Evolutionary conservation across 345 rosid species (phyloP).

Genomic region (Boechera divaricarpa): DNA sequence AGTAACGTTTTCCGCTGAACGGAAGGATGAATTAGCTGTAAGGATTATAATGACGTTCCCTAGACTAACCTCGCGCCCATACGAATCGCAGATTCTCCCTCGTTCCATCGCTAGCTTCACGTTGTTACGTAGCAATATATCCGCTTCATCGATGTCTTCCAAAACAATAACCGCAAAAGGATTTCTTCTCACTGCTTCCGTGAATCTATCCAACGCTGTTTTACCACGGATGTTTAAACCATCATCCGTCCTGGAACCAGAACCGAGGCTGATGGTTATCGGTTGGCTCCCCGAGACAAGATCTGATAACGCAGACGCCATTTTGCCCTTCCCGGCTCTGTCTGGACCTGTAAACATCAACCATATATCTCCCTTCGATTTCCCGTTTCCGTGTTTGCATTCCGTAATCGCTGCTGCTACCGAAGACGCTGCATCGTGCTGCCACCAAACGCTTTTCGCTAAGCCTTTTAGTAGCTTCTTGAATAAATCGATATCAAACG

Average conservation of each 20-base stretch:
- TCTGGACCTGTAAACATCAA: slow-evolving; percentile 89
- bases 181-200: slow-evolving; percentile 78
- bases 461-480: slow-evolving; percentile 88
- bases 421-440: slow-evolving; percentile 86
- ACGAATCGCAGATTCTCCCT: slow-evolving; percentile 86
- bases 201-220: slow-evolving; percentile 77
- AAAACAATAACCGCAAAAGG: slow-evolving; percentile 83
- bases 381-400: slow-evolving; percentile 68
- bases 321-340: slow-evolving; percentile 80
- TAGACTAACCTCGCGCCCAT: slow-evolving; percentile 93
- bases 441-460: slow-evolving; percentile 88
- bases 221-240: slow-evolving; percentile 74
- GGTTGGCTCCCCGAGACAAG: slow-evolving; percentile 62
- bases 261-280: slow-evolving; percentile 64
- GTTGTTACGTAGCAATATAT: slow-evolving; percentile 67
- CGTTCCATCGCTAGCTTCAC: slow-evolving; percentile 89
- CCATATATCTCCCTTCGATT: slow-evolving; percentile 80
- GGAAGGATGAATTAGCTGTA: slow-evolving; percentile 58
- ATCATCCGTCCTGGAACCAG: slow-evolving; percentile 57
- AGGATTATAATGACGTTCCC: slow-evolving; percentile 88
- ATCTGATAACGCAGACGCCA: slow-evolving; percentile 81
- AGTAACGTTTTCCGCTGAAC: slow-evolving; percentile 52
- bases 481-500: slow-evolving; percentile 65
- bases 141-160: slow-evolving; percentile 90
- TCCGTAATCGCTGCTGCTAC: slow-evolving; percentile 74